Percentiles rank a stretch among this genome's conserved stretches.
Evolutionary conservation across 2,329 filamentous ascomycete species (phyloP).

Genomic region (Pseudocercospora vitis): DNA sequence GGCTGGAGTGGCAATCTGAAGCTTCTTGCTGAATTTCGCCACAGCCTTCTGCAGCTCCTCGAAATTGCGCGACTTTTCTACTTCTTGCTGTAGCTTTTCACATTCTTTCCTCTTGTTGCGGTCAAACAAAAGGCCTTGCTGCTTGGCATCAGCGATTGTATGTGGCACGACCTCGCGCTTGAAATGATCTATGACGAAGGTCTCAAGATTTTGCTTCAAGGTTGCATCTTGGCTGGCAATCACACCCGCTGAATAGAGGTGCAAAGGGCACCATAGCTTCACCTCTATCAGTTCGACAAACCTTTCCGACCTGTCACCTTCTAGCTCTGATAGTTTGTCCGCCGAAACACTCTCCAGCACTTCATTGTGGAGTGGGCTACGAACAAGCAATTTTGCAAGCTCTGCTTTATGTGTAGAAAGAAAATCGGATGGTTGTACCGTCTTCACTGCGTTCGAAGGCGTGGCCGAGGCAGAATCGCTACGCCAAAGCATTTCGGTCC

Average conservation of each 20-base stretch:
- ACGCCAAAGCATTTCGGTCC: constrained; percentile 16
- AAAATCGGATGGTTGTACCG: constrained; percentile 18
- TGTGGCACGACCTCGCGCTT: constrained; percentile 29
- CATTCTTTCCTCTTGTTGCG: constrained; percentile 28
- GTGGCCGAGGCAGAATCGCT: constrained; percentile 16
- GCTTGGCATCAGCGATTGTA: constrained; percentile 16
- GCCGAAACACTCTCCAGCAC: constrained; percentile 22
- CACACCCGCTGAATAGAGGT: constrained; percentile 33
- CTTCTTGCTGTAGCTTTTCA: constrained; percentile 32
- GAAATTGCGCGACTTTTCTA: constrained; percentile 26
- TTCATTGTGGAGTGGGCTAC: constrained; percentile 18
- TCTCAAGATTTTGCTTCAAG: constrained; percentile 32
- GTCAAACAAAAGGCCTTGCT: constrained; percentile 26
- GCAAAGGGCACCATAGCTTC: constrained; percentile 29
- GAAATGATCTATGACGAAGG: constrained; percentile 30
- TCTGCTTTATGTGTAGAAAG: constrained; percentile 8
- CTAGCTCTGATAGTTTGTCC: constrained; percentile 20
- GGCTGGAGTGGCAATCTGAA: constrained; percentile 29
- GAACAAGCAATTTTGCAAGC: constrained; percentile 21
- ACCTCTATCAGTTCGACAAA: constrained; percentile 23
- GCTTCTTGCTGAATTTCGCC: constrained; percentile 31
- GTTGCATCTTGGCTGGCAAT: constrained; percentile 29
- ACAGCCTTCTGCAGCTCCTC: constrained; percentile 28
- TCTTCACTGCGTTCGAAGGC: constrained; percentile 11
- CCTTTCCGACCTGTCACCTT: constrained; percentile 15